Base-by-base conservation (phyloP, 345 rosid genomes). In the Balakata baccata region DNA sequence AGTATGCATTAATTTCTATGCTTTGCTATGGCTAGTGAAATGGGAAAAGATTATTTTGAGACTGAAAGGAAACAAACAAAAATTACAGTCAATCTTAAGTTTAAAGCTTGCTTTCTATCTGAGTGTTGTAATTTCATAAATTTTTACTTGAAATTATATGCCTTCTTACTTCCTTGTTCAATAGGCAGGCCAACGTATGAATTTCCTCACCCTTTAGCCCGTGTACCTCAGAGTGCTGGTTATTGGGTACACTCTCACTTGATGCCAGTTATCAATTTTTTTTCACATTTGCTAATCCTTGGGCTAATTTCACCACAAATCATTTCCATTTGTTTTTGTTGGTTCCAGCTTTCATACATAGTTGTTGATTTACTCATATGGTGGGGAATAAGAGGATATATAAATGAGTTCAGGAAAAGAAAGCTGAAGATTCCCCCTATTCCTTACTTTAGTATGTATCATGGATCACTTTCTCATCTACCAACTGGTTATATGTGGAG, bases 401-500 rank as follows among this genome's bases (percentile, higher is more conserved):
- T 95, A 77, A 95, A 95, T 85, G 98, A 92, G 80, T 95, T 90
- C 76, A 89, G 99, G 75, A 95, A 85, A 79, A 86, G 83, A 82
- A 91, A 87, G 84, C 70, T 95, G 85, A 87, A 91, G 82, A 92
- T 95, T 75, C 79, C 96, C n/a, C 93, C 97, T 39, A 89, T 95
- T 45, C 98, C 99, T 60, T 95, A 92, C 87, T 92, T 92, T 78
- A 92, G 98, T 78, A 91, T 91, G 73, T 92, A 95, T 85, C 80
- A 88, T 78, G 99, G 98, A 76, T 95, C 99, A 47, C 87, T 95
- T 78, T 89, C 99, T 64, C 98, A 95, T 78, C 83, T 95, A 74
- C 99, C 99, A 74, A 95, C 97, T 7, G 98, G 91, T 84, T 92
- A 95, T 84, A 85, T 95, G 94, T 95, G 99, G 98, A 95, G 99